Conservation (phyloP, 208 protist genomes). For the Leishmania braziliensis region DNA sequence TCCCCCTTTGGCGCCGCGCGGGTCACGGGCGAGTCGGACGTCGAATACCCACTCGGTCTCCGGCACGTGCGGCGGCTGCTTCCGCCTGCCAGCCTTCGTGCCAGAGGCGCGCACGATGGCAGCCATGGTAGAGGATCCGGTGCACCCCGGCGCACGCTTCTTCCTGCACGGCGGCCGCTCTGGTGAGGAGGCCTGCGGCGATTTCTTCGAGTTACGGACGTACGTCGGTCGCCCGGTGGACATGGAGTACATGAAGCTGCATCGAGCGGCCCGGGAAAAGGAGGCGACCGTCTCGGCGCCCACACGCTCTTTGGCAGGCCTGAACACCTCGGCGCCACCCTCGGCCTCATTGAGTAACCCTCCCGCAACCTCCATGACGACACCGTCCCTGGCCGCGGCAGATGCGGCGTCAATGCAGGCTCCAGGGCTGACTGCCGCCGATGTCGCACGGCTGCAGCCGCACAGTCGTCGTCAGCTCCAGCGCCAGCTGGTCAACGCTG, state of each 20-base stretch:
- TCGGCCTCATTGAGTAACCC: neutral
- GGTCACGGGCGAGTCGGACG: slow-evolving; percentile 1
- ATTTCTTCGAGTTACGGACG: slow-evolving; percentile 58
- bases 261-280: slow-evolving; percentile 8
- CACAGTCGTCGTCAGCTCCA: slow-evolving; percentile 21
- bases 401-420: neutral
- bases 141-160: slow-evolving; percentile 40
- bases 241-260: slow-evolving; percentile 29
- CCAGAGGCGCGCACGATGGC: slow-evolving; percentile 70
- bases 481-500: slow-evolving; percentile 23
- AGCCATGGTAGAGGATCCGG: slow-evolving; percentile 47
- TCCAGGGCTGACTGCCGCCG: neutral
- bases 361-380: neutral
- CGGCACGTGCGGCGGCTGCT: neutral
- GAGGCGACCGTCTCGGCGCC: neutral
- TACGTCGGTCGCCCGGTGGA: slow-evolving; percentile 15
- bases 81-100: slow-evolving; percentile 31
- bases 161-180: slow-evolving; percentile 63
- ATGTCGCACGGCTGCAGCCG: slow-evolving; percentile 11
- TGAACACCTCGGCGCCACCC: neutral
- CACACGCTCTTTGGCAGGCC: neutral
- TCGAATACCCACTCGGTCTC: neutral
- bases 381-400: neutral
- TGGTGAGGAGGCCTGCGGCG: slow-evolving; percentile 49
- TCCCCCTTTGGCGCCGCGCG: slow-evolving; percentile 15